phyloP scores from a whole-genome alignment of 2,329 filamentous ascomycete genomes.

The Aspergillus persii region DNA sequence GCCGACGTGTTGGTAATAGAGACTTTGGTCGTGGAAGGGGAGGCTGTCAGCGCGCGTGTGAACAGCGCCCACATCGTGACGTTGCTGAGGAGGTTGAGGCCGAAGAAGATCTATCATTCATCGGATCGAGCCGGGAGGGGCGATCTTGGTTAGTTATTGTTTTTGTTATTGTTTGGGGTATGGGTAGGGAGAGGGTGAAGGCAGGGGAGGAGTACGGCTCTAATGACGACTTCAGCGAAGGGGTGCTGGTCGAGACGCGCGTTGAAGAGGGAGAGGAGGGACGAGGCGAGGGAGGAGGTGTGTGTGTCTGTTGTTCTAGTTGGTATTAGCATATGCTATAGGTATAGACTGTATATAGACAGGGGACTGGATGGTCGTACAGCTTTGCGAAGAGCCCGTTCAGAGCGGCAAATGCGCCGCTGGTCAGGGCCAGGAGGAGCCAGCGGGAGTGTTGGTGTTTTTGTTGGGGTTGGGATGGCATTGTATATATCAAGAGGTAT shows the following conservation, averaged over 20 bases:
- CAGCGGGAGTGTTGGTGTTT: slow-evolving; percentile 31
- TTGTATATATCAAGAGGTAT: slow-evolving; percentile 1
- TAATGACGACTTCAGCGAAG: slow-evolving; percentile 51
- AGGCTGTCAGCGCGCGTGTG: slow-evolving; percentile 60
- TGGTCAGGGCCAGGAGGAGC: slow-evolving; percentile 59
- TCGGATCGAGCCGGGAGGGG: no score
- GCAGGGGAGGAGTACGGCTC: slow-evolving; percentile 44
- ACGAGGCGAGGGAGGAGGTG: slow-evolving; percentile 52
- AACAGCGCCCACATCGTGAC: slow-evolving; percentile 65
- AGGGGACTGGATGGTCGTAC: slow-evolving; percentile 35
- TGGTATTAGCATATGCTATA: background rate
- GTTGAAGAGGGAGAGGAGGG: slow-evolving; percentile 47
- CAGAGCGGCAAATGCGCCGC: slow-evolving; percentile 61
- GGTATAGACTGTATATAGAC: background rate
- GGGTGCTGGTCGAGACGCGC: slow-evolving; percentile 32
- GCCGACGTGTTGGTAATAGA: slow-evolving; percentile 63
- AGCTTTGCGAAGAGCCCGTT: slow-evolving; percentile 68
- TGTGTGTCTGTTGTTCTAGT: slow-evolving; percentile 59
- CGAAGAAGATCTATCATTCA: slow-evolving; percentile 53
- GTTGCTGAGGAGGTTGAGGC: slow-evolving; percentile 61
- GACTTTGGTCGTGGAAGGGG: slow-evolving; percentile 60
- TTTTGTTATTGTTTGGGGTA: background rate
- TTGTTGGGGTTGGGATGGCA: background rate
- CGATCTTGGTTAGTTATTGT: background rate
- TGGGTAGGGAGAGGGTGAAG: background rate